A percentile compares a stretch with the other conserved stretches of the same genome.
Evolutionary conservation across 176 grass and related monocot genomes (phyloP).

Genomic region (Saccharum officinarum): DNA sequence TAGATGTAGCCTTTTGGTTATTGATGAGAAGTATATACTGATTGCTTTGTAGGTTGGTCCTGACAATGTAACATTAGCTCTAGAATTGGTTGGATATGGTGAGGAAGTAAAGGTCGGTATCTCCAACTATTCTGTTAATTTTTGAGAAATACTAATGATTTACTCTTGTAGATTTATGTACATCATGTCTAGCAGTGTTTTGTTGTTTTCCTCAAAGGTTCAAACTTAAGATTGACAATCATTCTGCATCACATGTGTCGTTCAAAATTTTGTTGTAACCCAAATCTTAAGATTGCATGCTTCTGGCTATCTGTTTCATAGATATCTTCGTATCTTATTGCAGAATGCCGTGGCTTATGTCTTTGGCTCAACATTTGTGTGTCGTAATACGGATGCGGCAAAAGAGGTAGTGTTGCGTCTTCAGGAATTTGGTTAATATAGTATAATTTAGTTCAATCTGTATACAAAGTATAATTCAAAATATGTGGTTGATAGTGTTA

Average conservation of each 20-base stretch:
- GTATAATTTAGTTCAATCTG: slow-evolving; percentile 16
- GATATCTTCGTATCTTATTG: slow-evolving; percentile 44
- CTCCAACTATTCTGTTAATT: slow-evolving; percentile 7
- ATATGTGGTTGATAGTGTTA: slow-evolving; percentile 13
- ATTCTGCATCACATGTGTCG: background rate
- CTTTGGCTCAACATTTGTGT: slow-evolving; percentile 97
- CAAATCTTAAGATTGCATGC: slow-evolving; percentile 1
- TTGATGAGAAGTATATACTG: background rate
- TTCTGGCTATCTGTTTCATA: slow-evolving; percentile 21
- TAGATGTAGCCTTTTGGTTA: slow-evolving; percentile 27
- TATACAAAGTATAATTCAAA: slow-evolving; percentile 3
- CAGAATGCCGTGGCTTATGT: slow-evolving; percentile 89
- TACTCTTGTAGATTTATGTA: background rate
- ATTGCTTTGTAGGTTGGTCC: slow-evolving; percentile 68
- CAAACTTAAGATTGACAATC: background rate
- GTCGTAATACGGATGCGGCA: slow-evolving; percentile 70
- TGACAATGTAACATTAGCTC: slow-evolving; percentile 76
- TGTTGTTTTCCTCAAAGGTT: background rate
- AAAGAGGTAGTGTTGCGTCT: slow-evolving; percentile 67
- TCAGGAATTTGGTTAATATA: slow-evolving; percentile 5
- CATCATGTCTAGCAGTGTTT: background rate
- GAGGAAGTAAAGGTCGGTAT: slow-evolving; percentile 78
- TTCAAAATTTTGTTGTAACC: slow-evolving; percentile 2
- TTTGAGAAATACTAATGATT: background rate
- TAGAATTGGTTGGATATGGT: slow-evolving; percentile 83